A percentile compares a stretch with the other conserved stretches of the same genome.
Evolutionary conservation across 73 alveolate genomes (phyloP).

Genomic region (Durusdinium trenchii): DNA sequence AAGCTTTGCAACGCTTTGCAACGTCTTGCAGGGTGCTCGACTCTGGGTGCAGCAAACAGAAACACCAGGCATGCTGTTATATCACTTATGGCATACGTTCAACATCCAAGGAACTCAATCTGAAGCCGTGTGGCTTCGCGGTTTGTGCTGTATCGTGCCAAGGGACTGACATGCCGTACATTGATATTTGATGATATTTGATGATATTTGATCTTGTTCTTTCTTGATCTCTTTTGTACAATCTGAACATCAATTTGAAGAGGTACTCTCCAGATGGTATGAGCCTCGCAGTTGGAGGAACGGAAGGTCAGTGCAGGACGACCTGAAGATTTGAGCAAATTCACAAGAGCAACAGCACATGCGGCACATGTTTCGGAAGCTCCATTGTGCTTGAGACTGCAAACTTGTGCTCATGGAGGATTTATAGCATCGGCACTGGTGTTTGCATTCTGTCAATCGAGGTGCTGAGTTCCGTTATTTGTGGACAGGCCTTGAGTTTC

Average conservation of each 20-base stretch:
- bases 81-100: no score
- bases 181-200: no score
- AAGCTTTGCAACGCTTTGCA: not conserved
- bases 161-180: no score
- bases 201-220: no score
- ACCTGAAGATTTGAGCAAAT: not conserved
- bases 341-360: not conserved
- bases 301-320: constrained; percentile 84
- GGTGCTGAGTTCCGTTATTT: not conserved
- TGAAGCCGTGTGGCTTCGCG: constrained; percentile 50
- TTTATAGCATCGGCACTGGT: constrained; percentile 89
- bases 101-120: constrained; percentile 26
- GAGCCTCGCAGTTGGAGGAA: constrained; percentile 89
- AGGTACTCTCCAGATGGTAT: constrained; percentile 87
- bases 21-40: no score
- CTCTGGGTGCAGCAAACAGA: no score
- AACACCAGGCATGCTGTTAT: no score
- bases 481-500: not conserved
- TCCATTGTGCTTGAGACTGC: not conserved
- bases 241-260: no score
- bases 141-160: constrained; percentile 58
- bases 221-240: no score
- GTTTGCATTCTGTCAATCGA: constrained; percentile 66
- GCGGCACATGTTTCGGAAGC: not conserved
- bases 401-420: not conserved